phyloP scores from a whole-genome alignment of 2,329 filamentous ascomycete genomes.

The Blastomyces gilchristii region DNA sequence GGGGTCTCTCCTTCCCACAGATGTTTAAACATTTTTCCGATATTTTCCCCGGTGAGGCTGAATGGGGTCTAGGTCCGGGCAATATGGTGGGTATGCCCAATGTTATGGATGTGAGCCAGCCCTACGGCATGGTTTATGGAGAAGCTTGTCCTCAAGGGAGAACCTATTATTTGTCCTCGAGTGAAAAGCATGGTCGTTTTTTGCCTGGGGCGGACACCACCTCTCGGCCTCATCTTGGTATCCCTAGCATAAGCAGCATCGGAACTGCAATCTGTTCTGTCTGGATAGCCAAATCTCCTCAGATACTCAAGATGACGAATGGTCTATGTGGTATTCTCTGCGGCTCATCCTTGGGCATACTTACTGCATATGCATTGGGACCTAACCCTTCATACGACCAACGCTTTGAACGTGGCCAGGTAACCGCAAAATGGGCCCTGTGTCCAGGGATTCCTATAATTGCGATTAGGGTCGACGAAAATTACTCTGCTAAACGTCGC shows the following conservation, averaged over 20 bases:
- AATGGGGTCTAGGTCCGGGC: slow-evolving; percentile 69
- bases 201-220: slow-evolving; percentile 52
- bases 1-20: slow-evolving; percentile 69
- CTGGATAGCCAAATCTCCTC: slow-evolving; percentile 78
- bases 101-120: slow-evolving; percentile 80
- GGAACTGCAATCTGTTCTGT: slow-evolving; percentile 65
- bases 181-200: slow-evolving; percentile 68
- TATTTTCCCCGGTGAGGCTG: slow-evolving; percentile 58
- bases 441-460: slow-evolving; percentile 90
- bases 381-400: slow-evolving; percentile 48
- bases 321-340: slow-evolving; percentile 72
- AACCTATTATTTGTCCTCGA: slow-evolving; percentile 62
- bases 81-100: slow-evolving; percentile 68
- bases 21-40: slow-evolving; percentile 69
- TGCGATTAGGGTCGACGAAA: slow-evolving; percentile 71
- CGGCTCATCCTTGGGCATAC: slow-evolving; percentile 71
- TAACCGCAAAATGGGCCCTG: slow-evolving; percentile 80
- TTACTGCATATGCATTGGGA: slow-evolving; percentile 72
- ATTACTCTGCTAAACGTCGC: slow-evolving; percentile 62
- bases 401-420: slow-evolving; percentile 59
- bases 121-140: slow-evolving; percentile 71
- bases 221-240: slow-evolving; percentile 56
- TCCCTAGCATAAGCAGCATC: slow-evolving; percentile 62
- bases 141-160: slow-evolving; percentile 79
- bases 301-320: slow-evolving; percentile 60